Evolutionary conservation across 306 rosid species (phyloP), one percentile per base, ranked within the genome.

Genomic region (Quercus glauca): DNA sequence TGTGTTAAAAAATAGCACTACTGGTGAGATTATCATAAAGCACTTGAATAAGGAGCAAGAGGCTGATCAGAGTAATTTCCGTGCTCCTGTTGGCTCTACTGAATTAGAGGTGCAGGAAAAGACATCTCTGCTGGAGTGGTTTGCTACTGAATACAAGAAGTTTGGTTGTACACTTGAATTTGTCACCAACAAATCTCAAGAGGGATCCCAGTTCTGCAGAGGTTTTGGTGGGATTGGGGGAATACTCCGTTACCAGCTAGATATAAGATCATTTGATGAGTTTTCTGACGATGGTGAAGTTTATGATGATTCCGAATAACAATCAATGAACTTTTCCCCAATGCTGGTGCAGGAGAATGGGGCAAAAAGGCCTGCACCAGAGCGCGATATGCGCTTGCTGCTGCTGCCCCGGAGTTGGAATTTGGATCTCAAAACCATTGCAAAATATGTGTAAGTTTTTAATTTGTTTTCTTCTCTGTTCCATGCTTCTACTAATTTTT

Each of bases 141-240:
- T 93, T 80, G 98, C 98, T 12, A 91, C 87, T 1, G 98, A 91
- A 89, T 93, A 91, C 84, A 88, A 82, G 77, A 56, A 73, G 68
- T 93, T 91, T 53, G 98, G 98, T 68, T 93, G 98, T 79, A 80
- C 92, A 0, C 91, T 93, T 28, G 98, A 93, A 80, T 93, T 93
- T 72, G 97, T 93, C 51, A 91, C 98, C 67, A 93, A 93, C 83
- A 93, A 93, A 80, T 93, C 98, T 41, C 97, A 92, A 84, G 97
- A 92, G 76, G 97, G 97, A 59, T 92, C 97, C 23, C 97, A 92
- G 78, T 92, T 92, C 80, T 92, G 97, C 87, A 82, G 97, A 63
- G 97, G 97, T 55, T 92, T 92, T 71, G 97, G 97, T 73, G 97
- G 97, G 33, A 92, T 92, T 76, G 97, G 96, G 14, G 97, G 97